Evolutionary conservation across 768 basidiomycete species (phyloP), one percentile per base, ranked within the genome.

Genomic region (Boletus bicolor): DNA sequence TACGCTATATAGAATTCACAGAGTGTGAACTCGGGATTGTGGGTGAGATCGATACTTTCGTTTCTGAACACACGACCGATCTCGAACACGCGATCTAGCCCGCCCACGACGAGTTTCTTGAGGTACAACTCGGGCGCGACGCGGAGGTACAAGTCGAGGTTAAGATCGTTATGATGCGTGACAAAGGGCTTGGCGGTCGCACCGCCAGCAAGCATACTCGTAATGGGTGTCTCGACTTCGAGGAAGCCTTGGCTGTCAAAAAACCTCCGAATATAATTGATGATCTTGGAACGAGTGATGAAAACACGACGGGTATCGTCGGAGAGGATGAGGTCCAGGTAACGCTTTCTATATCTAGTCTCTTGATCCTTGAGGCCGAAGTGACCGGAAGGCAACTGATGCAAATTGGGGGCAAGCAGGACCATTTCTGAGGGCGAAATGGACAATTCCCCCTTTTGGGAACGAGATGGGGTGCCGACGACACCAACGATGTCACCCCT

Each of bases 1-100:
- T 98, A 98, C 32, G 97, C 96, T 96, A 99, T 98, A 70, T 98
- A 99, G 75, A 99, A 98, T 77, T 99, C 96, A 81, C 96, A 98
- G 75, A 98, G 96, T 6, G 93, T 91, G 77, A 98, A 98, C 72
- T 99, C 97, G 62, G 97, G 97, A 74, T 99, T 99, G 73, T 99
- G 97, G 17, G 97, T 99, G 61, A 99, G 77, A 75, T 99, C 97
- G 68, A 99, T 99, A 32, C 95, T 91, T 72, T 99, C 97, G 73
- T 98, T 99, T 45, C 97, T 80, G 82, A 98, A 99, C 12, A 98
- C 94, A 41, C 96, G 86, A 3, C 96, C 97, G 59, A 99, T 98
- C 75, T 99, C 97, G 73, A 93, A 99, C 12, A 99, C 97, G 44
- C 97, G 88, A 72, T 98, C 96, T 21, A 99, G 82, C 3, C 97